A percentile compares a stretch with the other conserved stretches of the same genome.
Conservation (phyloP, 2,329 filamentous ascomycete genomes). For the Escovopsis weberi region DNA sequence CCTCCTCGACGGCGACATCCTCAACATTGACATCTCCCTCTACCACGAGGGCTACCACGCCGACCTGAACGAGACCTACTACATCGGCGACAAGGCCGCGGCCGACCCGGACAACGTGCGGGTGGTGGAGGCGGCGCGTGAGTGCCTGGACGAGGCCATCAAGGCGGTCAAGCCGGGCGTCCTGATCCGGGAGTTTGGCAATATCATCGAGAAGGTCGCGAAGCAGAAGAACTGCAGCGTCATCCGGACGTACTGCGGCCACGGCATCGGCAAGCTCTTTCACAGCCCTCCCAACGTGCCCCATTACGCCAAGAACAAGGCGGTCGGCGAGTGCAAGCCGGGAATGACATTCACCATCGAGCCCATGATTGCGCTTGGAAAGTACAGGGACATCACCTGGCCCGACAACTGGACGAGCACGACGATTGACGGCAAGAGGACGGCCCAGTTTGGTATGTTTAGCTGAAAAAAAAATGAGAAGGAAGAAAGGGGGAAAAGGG, state of each 20-base stretch:
- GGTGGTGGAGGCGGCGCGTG: conserved; percentile 78
- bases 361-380: conserved; percentile 91
- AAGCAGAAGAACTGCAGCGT: conserved; percentile 77
- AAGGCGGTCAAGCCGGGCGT: conserved; percentile 86
- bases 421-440: conserved; percentile 75
- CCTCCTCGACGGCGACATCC: conserved; percentile 81
- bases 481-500: no score
- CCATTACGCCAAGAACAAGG: conserved; percentile 98
- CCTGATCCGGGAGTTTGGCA: conserved; percentile 83
- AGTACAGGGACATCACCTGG: conserved; percentile 88
- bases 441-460: conserved; percentile 75
- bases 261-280: conserved; percentile 88
- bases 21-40: conserved; percentile 92
- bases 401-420: conserved; percentile 98
- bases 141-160: conserved; percentile 84
- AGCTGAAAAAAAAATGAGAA: not conserved
- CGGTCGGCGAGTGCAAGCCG: conserved; percentile 80
- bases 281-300: conserved; percentile 89
- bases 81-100: conserved; percentile 78
- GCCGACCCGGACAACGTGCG: conserved; percentile 76
- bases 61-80: conserved; percentile 97
- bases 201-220: conserved; percentile 88
- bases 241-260: conserved; percentile 90
- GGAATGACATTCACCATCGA: conserved; percentile 99
- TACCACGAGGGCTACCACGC: conserved; percentile 94